Evolutionary conservation across 2,329 filamentous ascomycete species (phyloP), one percentile per base, ranked within the genome.

Genomic region (Exserohilum turcica): DNA sequence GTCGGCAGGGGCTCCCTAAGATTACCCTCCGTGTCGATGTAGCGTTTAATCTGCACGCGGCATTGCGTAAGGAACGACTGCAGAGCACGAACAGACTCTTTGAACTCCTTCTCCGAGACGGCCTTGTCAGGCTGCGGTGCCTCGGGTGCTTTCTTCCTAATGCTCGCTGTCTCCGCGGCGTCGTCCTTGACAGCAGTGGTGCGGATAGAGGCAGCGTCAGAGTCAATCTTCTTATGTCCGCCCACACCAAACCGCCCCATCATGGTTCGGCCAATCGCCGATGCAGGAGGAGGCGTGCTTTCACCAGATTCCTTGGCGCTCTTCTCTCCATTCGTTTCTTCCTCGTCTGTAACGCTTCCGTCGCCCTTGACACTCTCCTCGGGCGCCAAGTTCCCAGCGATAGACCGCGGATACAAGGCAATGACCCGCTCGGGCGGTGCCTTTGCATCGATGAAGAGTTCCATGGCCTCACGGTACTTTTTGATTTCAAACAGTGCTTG

Each of bases 341-440:
- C 66, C 27, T 68, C 68, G 8, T 68, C 67, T 3, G 43, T 64
- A 1, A 65, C 79, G 31, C 68, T 75, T 0, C 77, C 72, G 5
- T 76, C 74, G 4, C 76, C 74, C 3, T 79, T 78, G 7, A 84
- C 78, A 29, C 79, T 80, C 18, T 82, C 80, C 60, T 86, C 79
- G 1, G 79, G 82, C 0, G 91, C 92, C 2, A 96, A 76, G 19
- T 91, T 86, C 0, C 94, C 94, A 0, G 93, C 89, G 60, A 99
- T 95, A 7, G 86, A 81, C 55, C 82, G 86, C 2, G 94, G 94
- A 64, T 92, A 99, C 8, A 97, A 76, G 35, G 85, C 85, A 57
- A 99, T 86, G 3, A 97, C 94, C 44, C 90, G 83, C 70, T 95
- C 91, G 0, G 94, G 93, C 0, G 94, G 91, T 0, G 94, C 92